phyloP scores from a whole-genome alignment of 345 rosid species.

The Clausena lansium region DNA sequence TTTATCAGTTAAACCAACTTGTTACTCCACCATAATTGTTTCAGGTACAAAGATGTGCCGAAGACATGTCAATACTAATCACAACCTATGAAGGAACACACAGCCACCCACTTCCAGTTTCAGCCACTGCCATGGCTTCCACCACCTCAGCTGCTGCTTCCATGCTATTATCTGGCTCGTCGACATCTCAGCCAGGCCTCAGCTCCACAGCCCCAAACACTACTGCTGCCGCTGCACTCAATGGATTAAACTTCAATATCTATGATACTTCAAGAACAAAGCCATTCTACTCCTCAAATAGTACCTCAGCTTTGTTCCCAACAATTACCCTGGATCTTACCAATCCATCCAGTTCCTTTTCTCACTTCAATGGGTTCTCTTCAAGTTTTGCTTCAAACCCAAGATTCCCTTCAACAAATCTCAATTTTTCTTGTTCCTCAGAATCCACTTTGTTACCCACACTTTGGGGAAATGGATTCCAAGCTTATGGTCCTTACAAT shows the following conservation, averaged over 20 bases:
- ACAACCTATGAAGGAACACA: conserved; percentile 84
- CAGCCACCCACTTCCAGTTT: conserved; percentile 64
- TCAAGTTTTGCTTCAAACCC: conserved; percentile 31
- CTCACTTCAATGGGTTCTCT: conserved; percentile 40
- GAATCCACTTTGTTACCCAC: conserved; percentile 42
- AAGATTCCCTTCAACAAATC: conserved; percentile 51
- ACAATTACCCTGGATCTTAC: conserved; percentile 89
- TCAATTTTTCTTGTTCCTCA: conserved; percentile 47
- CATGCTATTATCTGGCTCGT: conserved; percentile 69
- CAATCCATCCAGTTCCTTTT: conserved; percentile 35
- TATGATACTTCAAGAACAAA: conserved; percentile 47
- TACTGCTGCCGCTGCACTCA: conserved; percentile 30
- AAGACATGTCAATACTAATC: conserved; percentile 69
- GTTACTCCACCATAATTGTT: neutral
- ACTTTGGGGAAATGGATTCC: conserved; percentile 49
- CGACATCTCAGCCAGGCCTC: conserved; percentile 38
- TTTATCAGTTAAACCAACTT: neutral
- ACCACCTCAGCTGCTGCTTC: conserved; percentile 85
- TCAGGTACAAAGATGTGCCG: conserved; percentile 78
- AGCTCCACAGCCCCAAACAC: conserved; percentile 16
- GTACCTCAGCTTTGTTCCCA: conserved; percentile 47
- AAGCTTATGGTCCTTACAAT: conserved; percentile 27
- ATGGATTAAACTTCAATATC: conserved; percentile 46
- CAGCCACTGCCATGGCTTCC: conserved; percentile 83
- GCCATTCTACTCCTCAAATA: conserved; percentile 41